These are phyloP conservation scores for Nakazawaea anatomiae DNA, from an alignment of 805 yeast genomes.

Conservation along the genomic window DNA sequence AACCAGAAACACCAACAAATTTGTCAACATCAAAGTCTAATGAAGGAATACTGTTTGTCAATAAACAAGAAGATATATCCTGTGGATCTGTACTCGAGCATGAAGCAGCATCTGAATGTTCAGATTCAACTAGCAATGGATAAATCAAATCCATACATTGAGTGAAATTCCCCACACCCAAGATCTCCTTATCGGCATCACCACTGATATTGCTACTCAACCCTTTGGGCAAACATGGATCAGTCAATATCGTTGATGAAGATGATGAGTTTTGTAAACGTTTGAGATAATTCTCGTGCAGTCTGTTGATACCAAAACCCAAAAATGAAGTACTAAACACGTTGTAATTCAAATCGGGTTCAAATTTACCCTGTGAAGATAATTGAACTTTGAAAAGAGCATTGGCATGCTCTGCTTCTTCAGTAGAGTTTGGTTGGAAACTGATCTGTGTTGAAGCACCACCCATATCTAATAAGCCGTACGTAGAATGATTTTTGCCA, in stretches of 20 bases:
- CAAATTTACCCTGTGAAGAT: constrained; percentile 23
- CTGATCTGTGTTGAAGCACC: constrained; percentile 64
- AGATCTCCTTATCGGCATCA: constrained; percentile 19
- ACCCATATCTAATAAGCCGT: constrained; percentile 58
- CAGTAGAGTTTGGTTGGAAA: constrained; percentile 49
- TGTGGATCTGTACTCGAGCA: constrained; percentile 18
- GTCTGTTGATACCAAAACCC: constrained; percentile 58
- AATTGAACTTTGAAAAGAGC: constrained; percentile 41
- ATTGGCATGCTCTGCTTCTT: constrained; percentile 36
- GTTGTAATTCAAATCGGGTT: constrained; percentile 25
- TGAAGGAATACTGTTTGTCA: constrained; percentile 47
- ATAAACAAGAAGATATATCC: constrained; percentile 39
- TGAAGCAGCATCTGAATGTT: constrained; percentile 3
- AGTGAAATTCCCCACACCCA: constrained; percentile 48
- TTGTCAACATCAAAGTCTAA: constrained; percentile 51
- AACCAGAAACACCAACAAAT: constrained; percentile 63
- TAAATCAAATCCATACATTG: constrained; percentile 42
- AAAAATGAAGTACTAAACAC: constrained; percentile 52
- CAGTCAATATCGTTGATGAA: constrained; percentile 19
- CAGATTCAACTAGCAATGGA: constrained; percentile 31
- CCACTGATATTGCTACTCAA: constrained; percentile 15
- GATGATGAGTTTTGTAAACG: constrained; percentile 20
- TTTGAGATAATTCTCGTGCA: constrained; percentile 40
- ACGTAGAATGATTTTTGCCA: constrained; percentile 41
- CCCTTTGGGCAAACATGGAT: constrained; percentile 56